A percentile compares a stretch with the other conserved stretches of the same genome.
These are phyloP conservation scores for Alternaria angustiovoidea DNA, from an alignment of 2,329 filamentous ascomycete species.

Conservation along the genomic window DNA sequence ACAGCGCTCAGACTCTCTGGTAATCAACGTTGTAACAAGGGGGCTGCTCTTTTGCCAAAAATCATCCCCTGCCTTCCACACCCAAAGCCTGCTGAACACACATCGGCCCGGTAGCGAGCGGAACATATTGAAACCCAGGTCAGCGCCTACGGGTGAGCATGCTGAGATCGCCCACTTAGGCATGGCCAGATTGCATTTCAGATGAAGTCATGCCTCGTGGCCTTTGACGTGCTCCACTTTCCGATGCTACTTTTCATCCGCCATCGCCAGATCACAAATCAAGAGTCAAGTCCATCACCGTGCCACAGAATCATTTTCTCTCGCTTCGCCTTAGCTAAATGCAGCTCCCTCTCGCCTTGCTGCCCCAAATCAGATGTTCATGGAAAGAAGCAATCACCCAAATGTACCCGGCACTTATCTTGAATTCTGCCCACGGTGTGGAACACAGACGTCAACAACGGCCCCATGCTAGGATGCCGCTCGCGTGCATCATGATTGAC, in stretches of 20 bases:
- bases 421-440: constrained; percentile 18
- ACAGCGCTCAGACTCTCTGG: constrained; percentile 23
- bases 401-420: constrained; percentile 22
- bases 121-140: constrained; percentile 26
- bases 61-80: not conserved
- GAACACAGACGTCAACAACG: constrained; percentile 21
- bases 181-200: constrained; percentile 23
- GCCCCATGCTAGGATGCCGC: constrained; percentile 10
- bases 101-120: constrained; percentile 40
- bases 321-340: constrained; percentile 13
- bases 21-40: constrained; percentile 20
- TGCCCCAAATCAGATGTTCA: constrained; percentile 25
- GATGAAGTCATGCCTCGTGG: constrained; percentile 35
- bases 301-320: constrained; percentile 8
- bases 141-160: constrained; percentile 24
- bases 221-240: constrained; percentile 19
- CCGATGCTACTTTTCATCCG: constrained; percentile 1
- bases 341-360: constrained; percentile 11
- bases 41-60: constrained; percentile 27
- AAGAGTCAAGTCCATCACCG: constrained; percentile 16
- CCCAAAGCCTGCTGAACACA: constrained; percentile 15
- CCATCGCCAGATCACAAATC: constrained; percentile 25
- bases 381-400: constrained; percentile 17
- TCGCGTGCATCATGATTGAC: constrained; percentile 23
- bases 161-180: constrained; percentile 32